These are phyloP conservation scores for Dacryopinax primogenitus DNA, from an alignment of 768 basidiomycete genomes.

Conservation along the genomic window DNA sequence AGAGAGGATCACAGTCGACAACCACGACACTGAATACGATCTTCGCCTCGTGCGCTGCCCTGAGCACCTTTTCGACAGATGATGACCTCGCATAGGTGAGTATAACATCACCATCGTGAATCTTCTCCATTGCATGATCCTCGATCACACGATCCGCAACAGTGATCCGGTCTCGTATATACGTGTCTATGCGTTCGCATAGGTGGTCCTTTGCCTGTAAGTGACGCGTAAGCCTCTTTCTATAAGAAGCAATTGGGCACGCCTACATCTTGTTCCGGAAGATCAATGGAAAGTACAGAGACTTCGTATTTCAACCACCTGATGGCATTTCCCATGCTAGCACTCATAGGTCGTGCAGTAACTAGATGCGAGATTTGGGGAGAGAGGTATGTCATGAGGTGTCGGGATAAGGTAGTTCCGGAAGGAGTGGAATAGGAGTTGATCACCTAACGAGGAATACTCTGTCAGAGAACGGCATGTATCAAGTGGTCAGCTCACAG, in stretches of 20 bases:
- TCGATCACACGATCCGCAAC: constrained; percentile 89
- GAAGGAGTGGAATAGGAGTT: constrained; percentile 79
- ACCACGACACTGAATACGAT: constrained; percentile 81
- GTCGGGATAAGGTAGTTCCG: constrained; percentile 75
- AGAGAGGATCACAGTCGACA: constrained; percentile 85
- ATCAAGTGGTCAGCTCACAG: constrained; percentile 37
- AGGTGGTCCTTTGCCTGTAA: constrained; percentile 73
- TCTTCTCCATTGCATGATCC: constrained; percentile 78
- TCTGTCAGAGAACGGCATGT: neutral
- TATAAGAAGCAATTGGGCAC: neutral
- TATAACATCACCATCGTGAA: constrained; percentile 85
- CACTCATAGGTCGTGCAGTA: constrained; percentile 76
- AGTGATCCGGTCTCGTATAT: constrained; percentile 86
- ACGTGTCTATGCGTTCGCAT: constrained; percentile 76
- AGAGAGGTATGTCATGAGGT: constrained; percentile 82
- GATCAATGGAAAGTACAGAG: constrained; percentile 79
- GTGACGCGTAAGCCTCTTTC: neutral
- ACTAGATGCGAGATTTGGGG: constrained; percentile 88
- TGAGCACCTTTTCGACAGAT: constrained; percentile 77
- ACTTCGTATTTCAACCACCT: constrained; percentile 92
- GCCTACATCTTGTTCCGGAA: constrained; percentile 85
- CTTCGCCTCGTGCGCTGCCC: constrained; percentile 60
- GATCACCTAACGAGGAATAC: constrained; percentile 48
- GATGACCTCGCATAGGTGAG: constrained; percentile 95
- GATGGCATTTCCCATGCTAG: constrained; percentile 90